Percentiles rank a stretch among this genome's conserved stretches.
Conservation (phyloP, 2,329 filamentous ascomycete species). For the Paraphoma chrysanthemicola region DNA sequence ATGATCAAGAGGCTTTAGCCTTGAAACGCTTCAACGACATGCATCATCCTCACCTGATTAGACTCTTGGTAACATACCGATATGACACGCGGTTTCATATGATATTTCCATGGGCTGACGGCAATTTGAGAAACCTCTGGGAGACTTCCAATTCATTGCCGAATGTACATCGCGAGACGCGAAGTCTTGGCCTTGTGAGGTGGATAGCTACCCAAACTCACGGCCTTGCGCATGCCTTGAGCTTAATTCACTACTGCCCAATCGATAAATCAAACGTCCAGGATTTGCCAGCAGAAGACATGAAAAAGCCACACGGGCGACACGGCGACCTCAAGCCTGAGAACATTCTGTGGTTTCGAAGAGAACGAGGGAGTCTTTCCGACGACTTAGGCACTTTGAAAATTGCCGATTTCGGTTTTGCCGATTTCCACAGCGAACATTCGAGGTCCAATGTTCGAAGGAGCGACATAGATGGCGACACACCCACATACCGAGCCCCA, state of each 20-base stretch:
- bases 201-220: conserved; percentile 12
- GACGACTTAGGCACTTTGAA: conserved; percentile 20
- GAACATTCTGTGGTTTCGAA: conserved; percentile 15
- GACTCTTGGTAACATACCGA: conserved; percentile 12
- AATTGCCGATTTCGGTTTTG: conserved; percentile 44
- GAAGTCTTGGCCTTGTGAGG: no score
- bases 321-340: conserved; percentile 21
- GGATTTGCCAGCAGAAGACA: not conserved
- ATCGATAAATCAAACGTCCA: not conserved
- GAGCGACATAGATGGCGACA: conserved; percentile 6
- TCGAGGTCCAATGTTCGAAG: conserved; percentile 28
- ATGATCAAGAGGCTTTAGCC: no score
- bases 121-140: conserved; percentile 11
- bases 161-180: no score
- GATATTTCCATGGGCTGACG: conserved; percentile 17
- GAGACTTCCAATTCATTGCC: no score
- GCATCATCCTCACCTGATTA: no score
- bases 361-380: not conserved
- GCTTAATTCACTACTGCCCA: conserved; percentile 11
- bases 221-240: conserved; percentile 5
- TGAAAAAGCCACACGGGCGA: conserved; percentile 5
- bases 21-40: no score
- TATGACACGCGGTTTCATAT: conserved; percentile 4
- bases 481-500: conserved; percentile 50
- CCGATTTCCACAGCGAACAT: conserved; percentile 41